A percentile compares a stretch with the other conserved stretches of the same genome.
Evolutionary conservation across 345 rosid genomes (phyloP).

Genomic region (Eucalyptus erythrocorys): DNA sequence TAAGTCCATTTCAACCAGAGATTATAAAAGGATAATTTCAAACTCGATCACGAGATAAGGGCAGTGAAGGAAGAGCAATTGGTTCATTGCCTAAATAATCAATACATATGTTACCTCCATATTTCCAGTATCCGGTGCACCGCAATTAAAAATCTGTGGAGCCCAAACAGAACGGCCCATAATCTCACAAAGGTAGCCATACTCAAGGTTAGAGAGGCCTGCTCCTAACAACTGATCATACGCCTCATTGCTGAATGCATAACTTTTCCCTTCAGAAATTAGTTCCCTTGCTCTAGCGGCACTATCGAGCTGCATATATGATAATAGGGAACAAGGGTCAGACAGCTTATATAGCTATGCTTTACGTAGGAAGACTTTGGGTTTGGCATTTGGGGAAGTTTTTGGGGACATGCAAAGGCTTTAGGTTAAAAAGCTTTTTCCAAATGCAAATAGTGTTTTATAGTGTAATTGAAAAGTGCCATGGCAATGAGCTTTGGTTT

Average conservation of each 20-base stretch:
- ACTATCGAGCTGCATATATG: constrained; percentile 66
- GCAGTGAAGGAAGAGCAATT: background rate
- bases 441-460: background rate
- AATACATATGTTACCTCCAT: constrained; percentile 66
- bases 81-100: background rate
- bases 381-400: background rate
- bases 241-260: constrained; percentile 4
- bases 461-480: background rate
- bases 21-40: background rate
- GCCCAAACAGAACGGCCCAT: constrained; percentile 97
- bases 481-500: background rate
- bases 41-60: background rate
- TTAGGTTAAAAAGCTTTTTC: background rate
- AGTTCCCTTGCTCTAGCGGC: constrained; percentile 76
- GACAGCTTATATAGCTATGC: background rate
- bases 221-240: constrained; percentile 60
- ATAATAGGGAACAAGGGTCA: background rate
- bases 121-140: constrained; percentile 99
- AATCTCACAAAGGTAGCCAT: constrained; percentile 95
- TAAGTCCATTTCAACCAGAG: background rate
- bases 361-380: background rate
- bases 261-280: constrained; percentile 21
- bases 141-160: constrained; percentile 92
- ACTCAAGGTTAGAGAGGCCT: constrained; percentile 93
- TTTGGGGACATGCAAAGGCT: background rate